Evolutionary conservation across 352 stramenopile genomes (phyloP).

Genomic region (Phytophthora melonis): DNA sequence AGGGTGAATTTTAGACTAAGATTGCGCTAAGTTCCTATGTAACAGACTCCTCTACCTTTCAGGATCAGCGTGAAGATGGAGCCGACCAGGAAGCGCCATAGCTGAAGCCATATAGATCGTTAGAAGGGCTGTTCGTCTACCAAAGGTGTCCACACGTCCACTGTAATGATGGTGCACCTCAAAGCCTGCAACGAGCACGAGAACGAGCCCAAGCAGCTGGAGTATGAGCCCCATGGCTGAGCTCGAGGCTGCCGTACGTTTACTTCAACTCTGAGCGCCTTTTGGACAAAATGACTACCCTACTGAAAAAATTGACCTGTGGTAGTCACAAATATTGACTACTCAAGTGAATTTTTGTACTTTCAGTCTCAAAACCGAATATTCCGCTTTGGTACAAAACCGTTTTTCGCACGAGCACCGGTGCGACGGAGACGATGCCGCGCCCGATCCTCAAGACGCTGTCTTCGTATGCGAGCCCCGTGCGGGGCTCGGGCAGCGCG

Average conservation of each 20-base stretch:
- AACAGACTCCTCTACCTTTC: constrained; percentile 18
- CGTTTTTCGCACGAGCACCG: not conserved
- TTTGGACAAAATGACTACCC: not conserved
- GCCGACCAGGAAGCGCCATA: constrained; percentile 33
- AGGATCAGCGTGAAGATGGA: constrained; percentile 25
- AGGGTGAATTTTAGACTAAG: constrained; percentile 1
- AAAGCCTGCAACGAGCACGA: constrained; percentile 28
- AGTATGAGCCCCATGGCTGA: constrained; percentile 27
- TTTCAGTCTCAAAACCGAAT: no score
- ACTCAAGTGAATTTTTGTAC: no score
- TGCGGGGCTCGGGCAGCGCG: constrained; percentile 17
- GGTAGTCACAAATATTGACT: no score
- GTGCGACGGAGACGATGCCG: constrained; percentile 32
- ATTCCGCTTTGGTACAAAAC: not conserved
- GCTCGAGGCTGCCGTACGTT: not conserved
- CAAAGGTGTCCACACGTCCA: not conserved
- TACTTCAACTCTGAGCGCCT: constrained; percentile 5
- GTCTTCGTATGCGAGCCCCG: constrained; percentile 42
- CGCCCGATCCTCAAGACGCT: constrained; percentile 76
- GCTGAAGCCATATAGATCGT: constrained; percentile 2
- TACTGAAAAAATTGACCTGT: no score
- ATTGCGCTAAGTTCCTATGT: not conserved
- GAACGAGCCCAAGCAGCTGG: constrained; percentile 17
- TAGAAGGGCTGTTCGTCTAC: not conserved
- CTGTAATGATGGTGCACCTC: constrained; percentile 15